Conservation (phyloP, 2,329 filamentous ascomycete genomes). For the Cordyceps tenuipes region DNA sequence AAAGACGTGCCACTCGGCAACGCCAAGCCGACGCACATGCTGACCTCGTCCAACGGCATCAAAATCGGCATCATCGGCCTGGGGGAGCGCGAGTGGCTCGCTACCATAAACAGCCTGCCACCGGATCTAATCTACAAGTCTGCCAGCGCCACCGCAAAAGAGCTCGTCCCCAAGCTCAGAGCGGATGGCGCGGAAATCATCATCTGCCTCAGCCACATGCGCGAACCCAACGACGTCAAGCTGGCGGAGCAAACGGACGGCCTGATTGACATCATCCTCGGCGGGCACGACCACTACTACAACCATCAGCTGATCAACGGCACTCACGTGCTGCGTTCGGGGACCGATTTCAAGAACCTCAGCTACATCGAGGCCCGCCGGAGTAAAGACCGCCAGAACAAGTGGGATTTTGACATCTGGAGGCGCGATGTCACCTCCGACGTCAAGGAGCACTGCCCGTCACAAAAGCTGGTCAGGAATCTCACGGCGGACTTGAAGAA, state of each 20-base stretch:
- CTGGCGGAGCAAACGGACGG: slow-evolving; percentile 66
- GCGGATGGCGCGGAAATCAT: slow-evolving; percentile 75
- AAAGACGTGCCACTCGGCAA: slow-evolving; percentile 66
- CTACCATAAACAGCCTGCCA: slow-evolving; percentile 78
- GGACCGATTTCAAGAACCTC: slow-evolving; percentile 86
- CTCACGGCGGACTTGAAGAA: slow-evolving; percentile 66
- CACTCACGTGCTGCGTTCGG: slow-evolving; percentile 76
- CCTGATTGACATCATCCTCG: slow-evolving; percentile 74
- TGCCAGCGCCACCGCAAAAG: slow-evolving; percentile 64
- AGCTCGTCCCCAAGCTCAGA: slow-evolving; percentile 64
- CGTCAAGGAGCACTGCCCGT: slow-evolving; percentile 55
- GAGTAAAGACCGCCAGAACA: slow-evolving; percentile 32
- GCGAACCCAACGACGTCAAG: slow-evolving; percentile 85
- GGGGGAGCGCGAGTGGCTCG: slow-evolving; percentile 81
- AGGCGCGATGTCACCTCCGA: slow-evolving; percentile 64
- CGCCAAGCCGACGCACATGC: slow-evolving; percentile 64
- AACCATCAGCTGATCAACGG: slow-evolving; percentile 68
- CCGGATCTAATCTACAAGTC: slow-evolving; percentile 77
- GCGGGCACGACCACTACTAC: slow-evolving; percentile 88
- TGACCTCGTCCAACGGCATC: slow-evolving; percentile 74
- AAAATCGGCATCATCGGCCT: slow-evolving; percentile 81
- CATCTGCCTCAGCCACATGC: slow-evolving; percentile 74
- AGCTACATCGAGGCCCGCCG: slow-evolving; percentile 76
- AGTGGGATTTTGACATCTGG: slow-evolving; percentile 73
- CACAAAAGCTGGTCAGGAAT: slow-evolving; percentile 54